Conservation (phyloP, 306 rosid genomes). For the Vicia villosa region DNA sequence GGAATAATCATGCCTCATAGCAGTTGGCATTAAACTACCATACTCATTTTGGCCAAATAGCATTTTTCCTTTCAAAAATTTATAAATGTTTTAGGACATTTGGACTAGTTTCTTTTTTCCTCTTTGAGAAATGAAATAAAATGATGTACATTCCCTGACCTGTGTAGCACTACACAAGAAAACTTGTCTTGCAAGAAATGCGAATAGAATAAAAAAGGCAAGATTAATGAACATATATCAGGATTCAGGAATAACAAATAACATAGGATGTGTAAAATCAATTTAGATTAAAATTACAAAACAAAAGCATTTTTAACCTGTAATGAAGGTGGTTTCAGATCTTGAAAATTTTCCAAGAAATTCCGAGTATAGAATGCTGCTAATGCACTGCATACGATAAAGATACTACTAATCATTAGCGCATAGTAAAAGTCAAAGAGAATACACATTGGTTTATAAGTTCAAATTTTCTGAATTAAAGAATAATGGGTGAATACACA, state of each 20-base stretch:
- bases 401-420: slow-evolving; percentile 36
- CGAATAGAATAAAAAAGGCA: neutral
- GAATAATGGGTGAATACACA: slow-evolving; percentile 4
- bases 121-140: slow-evolving; percentile 6
- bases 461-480: slow-evolving; percentile 24
- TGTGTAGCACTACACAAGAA: neutral
- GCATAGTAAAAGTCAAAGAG: slow-evolving; percentile 8
- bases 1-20: neutral
- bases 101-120: neutral
- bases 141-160: neutral
- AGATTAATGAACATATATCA: neutral
- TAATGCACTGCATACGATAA: slow-evolving; percentile 73
- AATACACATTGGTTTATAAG: neutral
- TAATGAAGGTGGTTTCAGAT: slow-evolving; percentile 81
- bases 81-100: neutral
- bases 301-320: slow-evolving; percentile 65
- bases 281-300: slow-evolving; percentile 17
- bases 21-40: neutral
- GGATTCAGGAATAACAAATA: slow-evolving; percentile 13
- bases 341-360: slow-evolving; percentile 75
- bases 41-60: slow-evolving; percentile 5
- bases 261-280: slow-evolving; percentile 16
- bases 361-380: slow-evolving; percentile 96
- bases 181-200: neutral
- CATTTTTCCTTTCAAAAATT: neutral